Base-by-base conservation (phyloP, 169 alveolate species). In the Perkinsus olseni region DNA sequence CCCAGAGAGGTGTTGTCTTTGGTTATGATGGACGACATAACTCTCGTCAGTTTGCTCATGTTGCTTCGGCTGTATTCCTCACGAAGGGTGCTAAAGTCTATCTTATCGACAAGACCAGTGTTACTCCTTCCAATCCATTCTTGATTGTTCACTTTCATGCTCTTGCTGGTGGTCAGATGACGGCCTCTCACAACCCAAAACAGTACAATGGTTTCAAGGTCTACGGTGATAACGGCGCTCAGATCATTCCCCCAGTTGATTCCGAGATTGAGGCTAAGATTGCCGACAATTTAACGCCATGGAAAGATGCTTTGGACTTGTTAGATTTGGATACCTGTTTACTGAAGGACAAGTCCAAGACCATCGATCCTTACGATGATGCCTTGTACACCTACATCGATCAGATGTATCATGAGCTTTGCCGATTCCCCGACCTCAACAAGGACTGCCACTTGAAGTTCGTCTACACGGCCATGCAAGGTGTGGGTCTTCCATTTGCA, bases 381-480 rank as follows among this genome's bases (percentile, higher is more conserved):
- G 92, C 96, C 74, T 40, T 40, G 50, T 40, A 40, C 50, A 40
- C 50, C 50, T 40, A 40, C 50, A 40, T 40, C 50, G 50, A 40
- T 40, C 50, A 40, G 50, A 40, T 40, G 50, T 40, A 40, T 40
- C 50, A 40, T 11, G 50, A 40, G 50, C 50, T 40, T 3, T 40
- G 50, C 50, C 50, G 50, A 40, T 40, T 40, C 50, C 50, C 50
- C 11, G 50, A 40, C 50, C 51, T 94, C 74, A 91, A 91, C 74
- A 95, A 96, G 51, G 96, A 94, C 51, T 82, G 95, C n/a, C 94
- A 95, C 51, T 94, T 95, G 3, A 91, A 45, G 50, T 93, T 96
- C 39, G 96, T 96, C 11, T 96, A 95, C 93, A 95, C 97, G 37
- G 96, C 97, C 38, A 95, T 96, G 96, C 97, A 96, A 94, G 97